phyloP scores from a whole-genome alignment of 805 yeast species.

The Hanseniaspora thailandica region DNA sequence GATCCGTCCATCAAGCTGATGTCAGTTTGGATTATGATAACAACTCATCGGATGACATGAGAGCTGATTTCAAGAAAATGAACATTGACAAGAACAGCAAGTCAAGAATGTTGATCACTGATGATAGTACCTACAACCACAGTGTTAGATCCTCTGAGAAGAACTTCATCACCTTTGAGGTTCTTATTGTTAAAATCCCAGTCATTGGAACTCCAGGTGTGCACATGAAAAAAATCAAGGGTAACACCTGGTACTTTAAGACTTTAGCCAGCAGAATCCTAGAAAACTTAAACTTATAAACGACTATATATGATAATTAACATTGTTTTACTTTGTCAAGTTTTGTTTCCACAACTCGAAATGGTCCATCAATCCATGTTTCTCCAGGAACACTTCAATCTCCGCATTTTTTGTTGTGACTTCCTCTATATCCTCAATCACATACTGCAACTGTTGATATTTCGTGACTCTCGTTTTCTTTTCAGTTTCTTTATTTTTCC shows the following conservation, averaged over 20 bases:
- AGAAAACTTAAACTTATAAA: slow-evolving; percentile 53
- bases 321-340: not conserved
- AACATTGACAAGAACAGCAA: slow-evolving; percentile 11
- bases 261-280: slow-evolving; percentile 77
- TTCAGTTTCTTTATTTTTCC: slow-evolving; percentile 1
- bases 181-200: slow-evolving; percentile 84
- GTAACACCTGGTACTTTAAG: slow-evolving; percentile 92
- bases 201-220: slow-evolving; percentile 83
- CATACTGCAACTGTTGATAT: slow-evolving; percentile 23
- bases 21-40: slow-evolving; percentile 13
- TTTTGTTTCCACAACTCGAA: not conserved
- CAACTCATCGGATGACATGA: slow-evolving; percentile 7
- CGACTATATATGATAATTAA: too few species aligned
- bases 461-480: slow-evolving; percentile 24
- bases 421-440: slow-evolving; percentile 26
- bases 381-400: slow-evolving; percentile 16
- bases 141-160: slow-evolving; percentile 34
- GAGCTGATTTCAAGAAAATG: slow-evolving; percentile 1
- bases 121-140: slow-evolving; percentile 14
- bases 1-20: slow-evolving; percentile 20
- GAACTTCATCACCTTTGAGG: slow-evolving; percentile 64
- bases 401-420: slow-evolving; percentile 23
- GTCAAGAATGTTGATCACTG: slow-evolving; percentile 20
- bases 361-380: not conserved
- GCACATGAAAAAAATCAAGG: slow-evolving; percentile 83